Base-by-base conservation (phyloP, 2,329 filamentous ascomycete species). In the Sporothrix schenckii region DNA sequence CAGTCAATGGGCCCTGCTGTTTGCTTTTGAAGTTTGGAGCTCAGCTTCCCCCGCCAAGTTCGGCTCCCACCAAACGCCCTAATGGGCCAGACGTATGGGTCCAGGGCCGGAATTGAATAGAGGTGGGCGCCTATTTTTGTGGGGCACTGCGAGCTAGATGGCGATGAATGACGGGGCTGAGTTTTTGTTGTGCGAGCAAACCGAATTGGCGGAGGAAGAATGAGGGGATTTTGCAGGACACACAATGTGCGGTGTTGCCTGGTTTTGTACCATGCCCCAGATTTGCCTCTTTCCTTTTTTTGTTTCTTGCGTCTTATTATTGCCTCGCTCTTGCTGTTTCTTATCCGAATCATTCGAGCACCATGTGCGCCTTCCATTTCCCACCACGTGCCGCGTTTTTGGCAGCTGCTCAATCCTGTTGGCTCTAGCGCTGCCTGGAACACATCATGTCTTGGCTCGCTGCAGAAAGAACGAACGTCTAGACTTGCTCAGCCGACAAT, bases 311-410 rank as follows among this genome's bases (percentile, higher is more conserved):
- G 14, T 13, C 41, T 11, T 27, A 16, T 49, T 49, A 30, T n/a
- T 21, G 21, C 39, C 52, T 47, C 66, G 39, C 39, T 41, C 52
- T 30, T 58, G 19, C 49, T 34, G 19, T 53, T 21, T 53, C 34
- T 21, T 39, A 4, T n/a, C 44, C 53, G 21, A 49, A 44, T 16
- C 56, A 61, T 19, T 50, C 52, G 44, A 39, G 65, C 65, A 52
- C 54, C 50, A 21, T 54, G n/a, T 27, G 50, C 66, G 47, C 66
- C 39, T 68, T 52, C 50, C 39, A 24, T 68, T 47, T 30, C n/a
- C 27, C 13, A 41, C 49, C 50, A 54, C 65, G 50, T 67, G 65
- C 65, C 65, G 50, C 50, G 11, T 41, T 66, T 54, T 67, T 54
- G 30, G 65, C 65, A 67, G 65, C 49, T 67, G 65, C 49, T 54